Conservation (phyloP, 768 basidiomycete genomes). For the Agrocybe pediades region DNA sequence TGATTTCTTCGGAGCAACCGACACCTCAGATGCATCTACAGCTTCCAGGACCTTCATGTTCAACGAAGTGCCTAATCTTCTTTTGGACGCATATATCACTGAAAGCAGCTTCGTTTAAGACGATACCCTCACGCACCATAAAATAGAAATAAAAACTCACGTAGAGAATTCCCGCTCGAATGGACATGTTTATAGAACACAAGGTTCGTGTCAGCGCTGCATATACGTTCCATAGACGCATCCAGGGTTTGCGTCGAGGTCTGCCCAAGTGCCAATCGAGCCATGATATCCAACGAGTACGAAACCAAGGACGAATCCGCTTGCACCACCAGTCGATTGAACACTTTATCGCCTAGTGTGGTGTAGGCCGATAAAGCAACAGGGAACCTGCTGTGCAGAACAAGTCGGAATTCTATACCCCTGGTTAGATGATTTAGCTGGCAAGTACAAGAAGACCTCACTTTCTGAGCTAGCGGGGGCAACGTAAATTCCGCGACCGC, state of each 20-base stretch:
- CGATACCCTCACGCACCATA: background rate
- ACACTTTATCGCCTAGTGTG: constrained; percentile 38
- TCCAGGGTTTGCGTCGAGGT: constrained; percentile 47
- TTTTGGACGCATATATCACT: constrained; percentile 76
- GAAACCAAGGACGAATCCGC: constrained; percentile 57
- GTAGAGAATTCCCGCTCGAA: constrained; percentile 52
- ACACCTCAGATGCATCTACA: constrained; percentile 38
- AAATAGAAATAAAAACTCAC: constrained; percentile 37
- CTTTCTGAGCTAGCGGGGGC: constrained; percentile 56
- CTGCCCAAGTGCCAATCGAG: constrained; percentile 55
- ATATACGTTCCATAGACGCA: constrained; percentile 63
- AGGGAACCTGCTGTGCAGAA: constrained; percentile 52
- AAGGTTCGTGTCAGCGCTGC: constrained; percentile 53
- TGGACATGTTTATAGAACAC: constrained; percentile 62
- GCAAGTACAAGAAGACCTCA: constrained; percentile 27
- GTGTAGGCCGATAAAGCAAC: constrained; percentile 60
- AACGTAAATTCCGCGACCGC: constrained; percentile 70
- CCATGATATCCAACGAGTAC: constrained; percentile 74
- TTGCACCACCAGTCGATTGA: constrained; percentile 71
- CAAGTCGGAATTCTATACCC: constrained; percentile 55
- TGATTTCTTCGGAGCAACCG: constrained; percentile 36
- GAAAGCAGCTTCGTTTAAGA: background rate
- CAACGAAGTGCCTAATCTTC: constrained; percentile 54
- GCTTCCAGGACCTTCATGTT: constrained; percentile 64
- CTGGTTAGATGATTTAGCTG: background rate